Conservation (phyloP, 2,329 filamentous ascomycete genomes). For the Pestalotiopsis sp. region DNA sequence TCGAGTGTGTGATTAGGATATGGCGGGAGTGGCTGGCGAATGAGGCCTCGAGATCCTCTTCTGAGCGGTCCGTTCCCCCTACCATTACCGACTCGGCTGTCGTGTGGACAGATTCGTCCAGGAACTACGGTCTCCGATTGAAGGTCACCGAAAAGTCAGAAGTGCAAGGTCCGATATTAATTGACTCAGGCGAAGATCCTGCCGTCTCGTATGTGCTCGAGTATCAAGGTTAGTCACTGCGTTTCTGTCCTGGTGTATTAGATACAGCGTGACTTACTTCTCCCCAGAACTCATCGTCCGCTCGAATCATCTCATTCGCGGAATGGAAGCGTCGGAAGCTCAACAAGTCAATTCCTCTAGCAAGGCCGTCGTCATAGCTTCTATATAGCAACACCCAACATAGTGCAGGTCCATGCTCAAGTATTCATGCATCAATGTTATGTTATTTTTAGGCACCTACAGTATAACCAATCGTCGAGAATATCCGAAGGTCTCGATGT, state of each 20-base stretch:
- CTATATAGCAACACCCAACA: conserved; percentile 30
- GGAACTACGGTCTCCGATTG: conserved; percentile 70
- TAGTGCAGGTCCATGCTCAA: neutral
- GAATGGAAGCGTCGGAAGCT: conserved; percentile 65
- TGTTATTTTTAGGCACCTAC: too few relatives aligned
- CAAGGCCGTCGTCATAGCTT: conserved; percentile 69
- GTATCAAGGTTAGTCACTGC: conserved; percentile 63
- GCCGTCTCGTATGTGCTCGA: conserved; percentile 71
- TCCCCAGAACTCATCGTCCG: conserved; percentile 69
- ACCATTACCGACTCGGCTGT: conserved; percentile 40
- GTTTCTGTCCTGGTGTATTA: neutral
- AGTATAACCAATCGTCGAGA: too few relatives aligned
- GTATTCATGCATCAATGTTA: neutral
- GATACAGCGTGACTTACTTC: conserved; percentile 15
- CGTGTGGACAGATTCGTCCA: conserved; percentile 68
- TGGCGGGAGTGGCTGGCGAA: conserved; percentile 71
- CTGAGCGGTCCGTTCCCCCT: conserved; percentile 27
- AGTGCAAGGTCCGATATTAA: conserved; percentile 53
- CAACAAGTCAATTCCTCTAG: conserved; percentile 62
- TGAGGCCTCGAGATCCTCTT: conserved; percentile 21
- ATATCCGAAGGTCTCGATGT: too few relatives aligned
- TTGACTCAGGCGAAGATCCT: conserved; percentile 63
- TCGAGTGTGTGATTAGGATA: conserved; percentile 69
- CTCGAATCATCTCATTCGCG: conserved; percentile 64
- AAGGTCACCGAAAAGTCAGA: conserved; percentile 57